A percentile compares a stretch with the other conserved stretches of the same genome.
Conservation (phyloP, 495 filamentous ascomycete genomes). For the Penicillium canescens region DNA sequence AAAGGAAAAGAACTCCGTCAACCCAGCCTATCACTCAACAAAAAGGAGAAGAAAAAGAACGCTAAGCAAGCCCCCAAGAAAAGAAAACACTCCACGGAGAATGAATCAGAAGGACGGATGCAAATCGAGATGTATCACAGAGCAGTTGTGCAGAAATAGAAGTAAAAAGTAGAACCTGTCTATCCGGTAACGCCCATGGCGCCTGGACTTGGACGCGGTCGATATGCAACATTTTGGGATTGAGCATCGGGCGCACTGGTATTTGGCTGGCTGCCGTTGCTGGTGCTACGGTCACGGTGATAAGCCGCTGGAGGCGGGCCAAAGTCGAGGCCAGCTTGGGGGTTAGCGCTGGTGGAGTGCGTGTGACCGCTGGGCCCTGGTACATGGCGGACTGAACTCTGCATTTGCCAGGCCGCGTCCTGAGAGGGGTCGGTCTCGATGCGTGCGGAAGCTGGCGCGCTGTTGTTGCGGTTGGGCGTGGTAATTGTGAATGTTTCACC, state of each 20-base stretch:
- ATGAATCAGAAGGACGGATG: slow-evolving; percentile 19
- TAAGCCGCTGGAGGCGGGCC: slow-evolving; percentile 26
- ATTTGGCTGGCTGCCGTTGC: slow-evolving; percentile 41
- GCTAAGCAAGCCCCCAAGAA: slow-evolving; percentile 35
- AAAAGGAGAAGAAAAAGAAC: slow-evolving; percentile 26
- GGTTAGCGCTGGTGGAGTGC: slow-evolving; percentile 33
- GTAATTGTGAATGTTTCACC: slow-evolving; percentile 53
- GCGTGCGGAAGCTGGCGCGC: slow-evolving; percentile 49
- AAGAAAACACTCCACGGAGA: slow-evolving; percentile 14
- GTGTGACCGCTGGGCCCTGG: slow-evolving; percentile 55
- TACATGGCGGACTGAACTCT: slow-evolving; percentile 77
- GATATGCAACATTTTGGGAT: slow-evolving; percentile 39
- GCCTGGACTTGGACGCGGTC: slow-evolving; percentile 40
- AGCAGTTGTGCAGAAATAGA: slow-evolving; percentile 20
- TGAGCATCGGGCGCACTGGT: slow-evolving; percentile 28
- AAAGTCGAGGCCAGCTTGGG: slow-evolving; percentile 33
- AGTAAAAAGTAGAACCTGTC: slow-evolving; percentile 15
- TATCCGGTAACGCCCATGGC: slow-evolving; percentile 49
- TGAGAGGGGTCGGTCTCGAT: slow-evolving; percentile 80
- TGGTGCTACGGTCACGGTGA: slow-evolving; percentile 42
- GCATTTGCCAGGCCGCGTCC: slow-evolving; percentile 72
- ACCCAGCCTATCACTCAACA: slow-evolving; percentile 33
- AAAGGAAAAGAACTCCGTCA: slow-evolving; percentile 35
- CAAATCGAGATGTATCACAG: slow-evolving; percentile 18
- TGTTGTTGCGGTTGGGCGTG: slow-evolving; percentile 38